Evolutionary conservation across 2,329 filamentous ascomycete genomes (phyloP), one percentile per base, ranked within the genome.

Genomic region (Juglanconis oblonga): DNA sequence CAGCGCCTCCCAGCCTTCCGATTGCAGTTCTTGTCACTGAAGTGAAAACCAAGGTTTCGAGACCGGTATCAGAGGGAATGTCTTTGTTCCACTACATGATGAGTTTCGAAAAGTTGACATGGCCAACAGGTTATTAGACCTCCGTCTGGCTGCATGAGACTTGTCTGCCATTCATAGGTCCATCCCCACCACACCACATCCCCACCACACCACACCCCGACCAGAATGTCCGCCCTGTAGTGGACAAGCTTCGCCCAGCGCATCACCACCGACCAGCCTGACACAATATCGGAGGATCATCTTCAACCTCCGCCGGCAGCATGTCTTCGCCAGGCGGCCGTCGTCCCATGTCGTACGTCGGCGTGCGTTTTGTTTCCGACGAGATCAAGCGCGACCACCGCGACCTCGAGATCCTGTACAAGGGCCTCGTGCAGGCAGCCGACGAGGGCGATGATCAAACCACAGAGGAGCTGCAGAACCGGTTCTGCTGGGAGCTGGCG

Each of bases 291-390:
- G 24, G 24, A 24, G 14, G 29, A 29, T n/a, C 10, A 2, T 6
- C 24, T 1, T 8, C 6, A 5, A 47, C 2, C 7, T 40, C 50
- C 11, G 10, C 13, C 32, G 24, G 14, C 17, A 52, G 36, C 6
- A 55, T 55, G 57, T 44, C 52, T 13, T 31, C 40, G 3, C 47
- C 58, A n/a, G 32, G n/a, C 40, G 24, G 14, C 29, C 40, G 38
- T 40, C 58, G 47, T 14, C 38, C 45, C 31, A 48, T 36, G 38
- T 29, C 55, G 1, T 10, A 40, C 2, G 55, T 62, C 31, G 60
- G 60, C 13, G 54, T 62, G 29, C 60, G 60, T n/a, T 62, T 56
- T 53, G 44, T 59, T 52, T 62, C 60, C 13, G 49, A 62, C 60
- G 60, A 54, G 4, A 44, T 62, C 6, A 62, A 62, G 44, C 45